A percentile compares a stretch with the other conserved stretches of the same genome.
Conservation (phyloP, 768 basidiomycete species). For the Boletus vinaceobasis region DNA sequence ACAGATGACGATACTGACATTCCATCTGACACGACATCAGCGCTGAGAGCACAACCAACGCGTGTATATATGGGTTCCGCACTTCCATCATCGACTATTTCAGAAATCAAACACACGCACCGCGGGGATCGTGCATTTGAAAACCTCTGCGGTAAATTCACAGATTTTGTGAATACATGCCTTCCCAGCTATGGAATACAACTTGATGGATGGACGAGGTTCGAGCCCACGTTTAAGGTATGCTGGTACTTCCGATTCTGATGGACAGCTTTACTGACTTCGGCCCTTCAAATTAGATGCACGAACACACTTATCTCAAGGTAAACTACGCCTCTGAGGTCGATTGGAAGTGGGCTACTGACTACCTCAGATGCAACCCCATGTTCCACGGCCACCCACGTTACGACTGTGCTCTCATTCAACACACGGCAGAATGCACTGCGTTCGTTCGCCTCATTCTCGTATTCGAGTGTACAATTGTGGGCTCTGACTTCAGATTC, state of each 20-base stretch:
- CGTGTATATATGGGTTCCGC: background rate
- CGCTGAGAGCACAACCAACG: background rate
- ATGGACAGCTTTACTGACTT: no score
- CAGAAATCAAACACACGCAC: background rate
- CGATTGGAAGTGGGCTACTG: conserved; percentile 1
- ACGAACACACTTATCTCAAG: no score
- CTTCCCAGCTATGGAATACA: no score
- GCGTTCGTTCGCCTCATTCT: no score
- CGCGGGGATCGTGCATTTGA: background rate
- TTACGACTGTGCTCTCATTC: conserved; percentile 21
- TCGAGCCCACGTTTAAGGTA: no score
- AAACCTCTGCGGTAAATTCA: no score
- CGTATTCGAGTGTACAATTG: no score
- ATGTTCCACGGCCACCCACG: conserved; percentile 24
- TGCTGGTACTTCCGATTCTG: no score
- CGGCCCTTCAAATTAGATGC: no score
- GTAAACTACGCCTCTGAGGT: background rate
- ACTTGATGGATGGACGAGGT: no score
- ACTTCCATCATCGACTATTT: background rate
- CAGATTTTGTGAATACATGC: background rate
- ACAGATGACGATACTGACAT: background rate
- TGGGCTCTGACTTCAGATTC: no score
- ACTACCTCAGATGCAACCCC: conserved; percentile 30
- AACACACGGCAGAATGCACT: background rate
- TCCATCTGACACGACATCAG: no score